Evolutionary conservation across 1,139 yeast genomes (phyloP), one percentile per base, ranked within the genome.

Genomic region (Hemisphaericaspora subhashii): DNA sequence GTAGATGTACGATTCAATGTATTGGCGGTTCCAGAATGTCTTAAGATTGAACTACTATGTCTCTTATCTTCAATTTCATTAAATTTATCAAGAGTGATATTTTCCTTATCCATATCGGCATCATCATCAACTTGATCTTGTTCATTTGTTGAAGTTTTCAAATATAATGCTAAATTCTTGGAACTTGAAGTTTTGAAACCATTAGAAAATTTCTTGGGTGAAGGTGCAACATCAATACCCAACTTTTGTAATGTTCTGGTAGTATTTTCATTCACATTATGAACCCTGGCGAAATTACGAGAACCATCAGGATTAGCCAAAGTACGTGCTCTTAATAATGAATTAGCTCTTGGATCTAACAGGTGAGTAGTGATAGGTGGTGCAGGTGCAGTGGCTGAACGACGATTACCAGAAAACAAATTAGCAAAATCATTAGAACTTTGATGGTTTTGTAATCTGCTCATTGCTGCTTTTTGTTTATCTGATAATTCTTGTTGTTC

Each of bases 111-210:
- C 12, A 40, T 30, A 10, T 31, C 41, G 11, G 33, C 30, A 15
- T 17, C n/a, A 21, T 20, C 21, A 5, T 31, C 35, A 18, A 36
- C 25, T 14, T 33, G 32, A 17, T 30, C 35, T 8, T 34, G 39
- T 6, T 21, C 34, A 29, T 40, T 38, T 6, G 35, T 32, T 7
- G 31, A 25, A 13, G 39, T 22, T 13, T 39, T 33, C 13, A 46
- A 40, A 35, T 45, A 62, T 23, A 62, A 55, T 3, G 76, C 58
- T 33, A 75, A 67, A 43, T 68, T 60, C 44, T 64, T 71, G 2
- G 78, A 72, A 37, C 76, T 68, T 4, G 77, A 68, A 21, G 77
- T 69, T 46, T 73, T 69, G 42, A 67, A 51, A 36, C 50, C 26
- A 13, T 58, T 48, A 27, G 46, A 46, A n/a, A 60, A 46, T 36